phyloP scores from a whole-genome alignment of 768 basidiomycete species.

The Psilocybe cubensis region DNA sequence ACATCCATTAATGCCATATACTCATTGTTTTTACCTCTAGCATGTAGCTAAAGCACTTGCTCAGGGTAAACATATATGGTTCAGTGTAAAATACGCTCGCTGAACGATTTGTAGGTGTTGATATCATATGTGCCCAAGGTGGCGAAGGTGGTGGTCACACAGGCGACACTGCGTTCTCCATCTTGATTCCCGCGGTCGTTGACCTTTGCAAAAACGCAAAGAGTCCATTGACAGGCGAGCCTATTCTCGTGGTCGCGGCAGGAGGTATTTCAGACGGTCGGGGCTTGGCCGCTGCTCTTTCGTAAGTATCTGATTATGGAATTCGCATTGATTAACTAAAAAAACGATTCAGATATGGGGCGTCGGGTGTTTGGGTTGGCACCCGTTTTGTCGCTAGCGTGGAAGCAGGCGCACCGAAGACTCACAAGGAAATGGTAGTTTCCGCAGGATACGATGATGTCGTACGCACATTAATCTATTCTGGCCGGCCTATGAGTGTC shows the following conservation, averaged over 20 bases:
- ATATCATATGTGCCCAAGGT: constrained; percentile 88
- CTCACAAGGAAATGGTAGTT: constrained; percentile 69
- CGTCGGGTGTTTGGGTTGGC: constrained; percentile 86
- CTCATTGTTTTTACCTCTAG: constrained; percentile 32
- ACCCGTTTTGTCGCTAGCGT: constrained; percentile 85
- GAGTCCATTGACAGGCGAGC: constrained; percentile 79
- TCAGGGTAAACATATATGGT: constrained; percentile 46
- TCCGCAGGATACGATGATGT: constrained; percentile 79
- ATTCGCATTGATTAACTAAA: neutral
- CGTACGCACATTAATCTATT: constrained; percentile 71
- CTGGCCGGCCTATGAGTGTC: constrained; percentile 83
- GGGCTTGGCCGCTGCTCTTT: constrained; percentile 74
- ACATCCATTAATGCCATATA: neutral
- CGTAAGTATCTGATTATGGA: constrained; percentile 43
- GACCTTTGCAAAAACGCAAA: constrained; percentile 72
- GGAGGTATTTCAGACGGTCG: constrained; percentile 87
- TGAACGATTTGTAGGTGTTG: constrained; percentile 57
- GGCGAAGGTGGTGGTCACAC: constrained; percentile 92
- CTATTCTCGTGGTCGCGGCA: constrained; percentile 79
- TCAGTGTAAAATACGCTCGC: neutral
- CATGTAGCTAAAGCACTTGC: constrained; percentile 78
- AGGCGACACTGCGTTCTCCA: constrained; percentile 78
- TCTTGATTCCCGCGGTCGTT: constrained; percentile 82
- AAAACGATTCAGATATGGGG: constrained; percentile 62
- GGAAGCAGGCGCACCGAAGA: constrained; percentile 79